Base-by-base conservation (phyloP, 2,329 filamentous ascomycete species). In the Magnaporthiopsis rhizophila region DNA sequence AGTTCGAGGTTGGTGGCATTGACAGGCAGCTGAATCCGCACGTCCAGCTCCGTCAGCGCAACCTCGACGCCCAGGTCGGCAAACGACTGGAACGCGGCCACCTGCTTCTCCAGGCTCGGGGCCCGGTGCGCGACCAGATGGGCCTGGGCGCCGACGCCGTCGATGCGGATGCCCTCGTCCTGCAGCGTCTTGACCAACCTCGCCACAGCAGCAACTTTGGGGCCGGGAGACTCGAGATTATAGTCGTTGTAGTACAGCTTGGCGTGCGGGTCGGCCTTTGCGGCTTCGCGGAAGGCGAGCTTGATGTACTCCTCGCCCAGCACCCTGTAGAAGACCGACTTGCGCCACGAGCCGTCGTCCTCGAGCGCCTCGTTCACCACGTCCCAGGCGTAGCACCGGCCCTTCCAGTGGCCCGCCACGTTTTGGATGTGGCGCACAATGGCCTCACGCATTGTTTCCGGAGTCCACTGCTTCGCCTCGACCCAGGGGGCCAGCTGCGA, bases 161-260 rank as follows among this genome's bases (percentile, higher is more conserved):
- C 77, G 65, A 83, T 80, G 57, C 77, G 78, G 66, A 75, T 71
- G 28, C 77, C 75, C 5, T 74, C 70, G n/a, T 69, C 66, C 61
- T 72, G 61, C 4, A 74, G 63, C 18, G 65, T 65, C 30, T 65
- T 66, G 26, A 76, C 72, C 21, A 77, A 59, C 15, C 38, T 71
- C 11, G 71, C 65, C 0, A 70, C 71, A 1, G 69, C 70, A 4
- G 69, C 71, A 5, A 68, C 67, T 66, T 77, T 76, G 15, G 69
- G 65, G 21, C 68, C 68, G 5, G 71, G 66, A 1, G 64, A 71
- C 69, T 82, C 80, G 65, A 81, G 78, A 66, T 77, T 78, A 72
- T 82, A 83, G 70, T 83, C 80, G 71, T 83, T 83, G 73, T 80
- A 81, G 70, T 81, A 83, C 2, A 83, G 73, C 68, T 79, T 81